Conservation (phyloP, 1,284 basidiomycete species). For the Volvariella volvacea region DNA sequence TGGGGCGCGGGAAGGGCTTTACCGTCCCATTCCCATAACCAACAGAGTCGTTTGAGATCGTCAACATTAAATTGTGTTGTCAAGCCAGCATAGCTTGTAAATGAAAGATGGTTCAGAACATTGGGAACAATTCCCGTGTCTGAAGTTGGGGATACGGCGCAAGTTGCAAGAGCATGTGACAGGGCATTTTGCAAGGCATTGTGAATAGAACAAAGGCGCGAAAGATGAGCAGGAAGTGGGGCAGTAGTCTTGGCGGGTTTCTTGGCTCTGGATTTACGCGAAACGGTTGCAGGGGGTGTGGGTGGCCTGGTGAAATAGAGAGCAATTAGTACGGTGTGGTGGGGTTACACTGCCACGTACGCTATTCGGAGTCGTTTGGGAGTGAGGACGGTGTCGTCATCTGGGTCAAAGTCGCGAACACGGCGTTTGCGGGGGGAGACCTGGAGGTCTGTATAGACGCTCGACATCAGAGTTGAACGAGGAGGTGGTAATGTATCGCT, state of each 20-base stretch:
- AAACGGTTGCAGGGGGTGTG: slow-evolving; percentile 45
- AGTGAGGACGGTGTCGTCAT: slow-evolving; percentile 48
- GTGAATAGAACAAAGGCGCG: slow-evolving; percentile 55
- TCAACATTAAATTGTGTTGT: slow-evolving; percentile 54
- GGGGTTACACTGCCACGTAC: no score
- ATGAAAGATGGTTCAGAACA: slow-evolving; percentile 69
- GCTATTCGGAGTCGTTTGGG: slow-evolving; percentile 61
- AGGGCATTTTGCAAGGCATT: slow-evolving; percentile 70
- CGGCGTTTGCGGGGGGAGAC: slow-evolving; percentile 62
- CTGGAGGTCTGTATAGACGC: slow-evolving; percentile 51
- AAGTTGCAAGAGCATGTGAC: slow-evolving; percentile 76
- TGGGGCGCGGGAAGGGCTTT: slow-evolving; percentile 26
- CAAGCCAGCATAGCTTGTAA: slow-evolving; percentile 63
- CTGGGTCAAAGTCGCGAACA: slow-evolving; percentile 31
- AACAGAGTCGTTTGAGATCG: slow-evolving; percentile 69
- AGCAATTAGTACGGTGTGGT: neutral
- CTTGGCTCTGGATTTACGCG: slow-evolving; percentile 25
- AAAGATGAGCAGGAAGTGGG: slow-evolving; percentile 48
- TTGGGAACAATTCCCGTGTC: slow-evolving; percentile 70
- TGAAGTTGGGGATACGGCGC: slow-evolving; percentile 66
- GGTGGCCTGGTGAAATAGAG: slow-evolving; percentile 34
- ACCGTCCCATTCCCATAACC: slow-evolving; percentile 85
- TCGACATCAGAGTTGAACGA: slow-evolving; percentile 44
- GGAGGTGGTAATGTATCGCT: slow-evolving; percentile 5
- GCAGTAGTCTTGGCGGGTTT: slow-evolving; percentile 13